Percentiles rank a stretch among this genome's conserved stretches.
Conservation (phyloP, 495 filamentous ascomycete genomes). For the Penicillium odoratum region DNA sequence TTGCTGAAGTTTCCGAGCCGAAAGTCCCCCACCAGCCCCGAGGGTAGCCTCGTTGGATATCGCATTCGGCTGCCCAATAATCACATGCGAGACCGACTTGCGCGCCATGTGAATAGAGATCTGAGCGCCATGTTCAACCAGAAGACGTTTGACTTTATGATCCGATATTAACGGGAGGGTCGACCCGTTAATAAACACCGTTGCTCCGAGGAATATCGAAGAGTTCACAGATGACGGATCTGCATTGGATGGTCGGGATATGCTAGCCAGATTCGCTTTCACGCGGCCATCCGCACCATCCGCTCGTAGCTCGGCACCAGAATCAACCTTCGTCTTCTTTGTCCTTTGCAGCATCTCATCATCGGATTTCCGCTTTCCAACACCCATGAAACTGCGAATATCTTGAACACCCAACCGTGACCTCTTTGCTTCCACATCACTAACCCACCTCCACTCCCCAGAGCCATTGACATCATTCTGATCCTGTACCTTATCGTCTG, state of each 20-base stretch:
- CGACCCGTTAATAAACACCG: constrained; percentile 86
- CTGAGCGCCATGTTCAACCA: constrained; percentile 69
- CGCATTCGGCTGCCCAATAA: constrained; percentile 64
- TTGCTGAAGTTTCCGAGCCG: constrained; percentile 78
- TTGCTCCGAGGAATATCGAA: constrained; percentile 60
- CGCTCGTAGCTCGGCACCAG: background rate
- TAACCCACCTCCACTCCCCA: constrained; percentile 21
- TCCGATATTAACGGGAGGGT: constrained; percentile 81
- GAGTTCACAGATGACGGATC: background rate
- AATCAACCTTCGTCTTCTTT: constrained; percentile 16
- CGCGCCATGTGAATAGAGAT: constrained; percentile 68
- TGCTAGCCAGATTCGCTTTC: background rate
- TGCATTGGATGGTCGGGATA: background rate
- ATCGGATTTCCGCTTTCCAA: constrained; percentile 28
- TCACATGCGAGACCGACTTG: constrained; percentile 80
- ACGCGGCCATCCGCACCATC: background rate
- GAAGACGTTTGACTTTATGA: constrained; percentile 77
- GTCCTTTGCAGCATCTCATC: constrained; percentile 6
- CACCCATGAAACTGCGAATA: constrained; percentile 40
- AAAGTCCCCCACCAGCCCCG: constrained; percentile 75
- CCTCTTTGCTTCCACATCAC: constrained; percentile 18
- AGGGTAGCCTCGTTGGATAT: constrained; percentile 28
- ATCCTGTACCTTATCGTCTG: background rate
- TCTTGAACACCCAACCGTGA: constrained; percentile 33
- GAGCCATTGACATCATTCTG: background rate